Evolutionary conservation across 148 eudicot species (phyloP).

Genomic region (Silene latifolia): DNA sequence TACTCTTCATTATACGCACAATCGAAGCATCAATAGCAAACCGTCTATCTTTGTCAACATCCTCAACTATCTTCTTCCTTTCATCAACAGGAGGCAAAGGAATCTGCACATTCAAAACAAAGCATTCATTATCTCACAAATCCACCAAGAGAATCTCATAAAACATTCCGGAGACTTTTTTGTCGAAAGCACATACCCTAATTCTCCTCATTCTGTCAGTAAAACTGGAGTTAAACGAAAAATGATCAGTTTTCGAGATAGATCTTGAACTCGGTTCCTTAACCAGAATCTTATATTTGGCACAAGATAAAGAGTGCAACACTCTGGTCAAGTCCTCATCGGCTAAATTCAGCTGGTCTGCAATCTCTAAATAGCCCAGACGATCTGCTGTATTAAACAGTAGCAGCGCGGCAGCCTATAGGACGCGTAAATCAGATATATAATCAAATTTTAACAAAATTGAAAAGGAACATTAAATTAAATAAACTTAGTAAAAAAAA

Average conservation of each 20-base stretch:
- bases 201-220: conserved; percentile 49
- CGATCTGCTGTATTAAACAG: conserved; percentile 41
- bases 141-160: background rate
- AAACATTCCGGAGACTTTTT: background rate
- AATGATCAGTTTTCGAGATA: conserved; percentile 32
- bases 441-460: background rate
- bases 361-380: conserved; percentile 34
- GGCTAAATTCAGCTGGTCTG: conserved; percentile 33
- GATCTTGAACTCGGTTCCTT: conserved; percentile 36
- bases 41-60: conserved; percentile 46
- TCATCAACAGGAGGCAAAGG: conserved; percentile 49
- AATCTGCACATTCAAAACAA: conserved; percentile 23
- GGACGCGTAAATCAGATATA: background rate
- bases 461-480: background rate
- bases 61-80: conserved; percentile 42
- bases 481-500: background rate
- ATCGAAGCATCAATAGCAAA: conserved; percentile 46
- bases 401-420: conserved; percentile 44
- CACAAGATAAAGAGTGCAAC: conserved; percentile 45
- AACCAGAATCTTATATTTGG: conserved; percentile 36
- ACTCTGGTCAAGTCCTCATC: conserved; percentile 40
- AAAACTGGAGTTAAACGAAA: conserved; percentile 37
- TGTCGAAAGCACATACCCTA: conserved; percentile 24
- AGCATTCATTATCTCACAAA: background rate
- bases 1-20: conserved; percentile 47